A percentile compares a stretch with the other conserved stretches of the same genome.
Evolutionary conservation across 2,329 filamentous ascomycete genomes (phyloP).

Genomic region (Colletotrichum gloeosporioides): DNA sequence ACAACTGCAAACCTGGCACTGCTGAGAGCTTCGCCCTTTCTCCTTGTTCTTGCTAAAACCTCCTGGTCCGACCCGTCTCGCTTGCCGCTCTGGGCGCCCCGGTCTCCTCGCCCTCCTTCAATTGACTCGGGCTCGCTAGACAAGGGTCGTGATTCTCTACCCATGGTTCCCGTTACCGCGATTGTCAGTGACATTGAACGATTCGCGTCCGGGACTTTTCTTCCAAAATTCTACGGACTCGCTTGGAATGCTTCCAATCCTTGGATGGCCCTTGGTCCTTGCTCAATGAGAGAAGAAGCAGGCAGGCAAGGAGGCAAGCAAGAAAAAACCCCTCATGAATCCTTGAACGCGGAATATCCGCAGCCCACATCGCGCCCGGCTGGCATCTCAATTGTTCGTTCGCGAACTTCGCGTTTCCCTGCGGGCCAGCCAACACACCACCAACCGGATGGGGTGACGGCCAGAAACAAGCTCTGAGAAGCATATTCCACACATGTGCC

Average conservation of each 20-base stretch:
- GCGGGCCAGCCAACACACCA: neutral
- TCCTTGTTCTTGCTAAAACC: neutral
- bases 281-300: neutral
- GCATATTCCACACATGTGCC: neutral
- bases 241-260: neutral
- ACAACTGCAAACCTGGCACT: neutral
- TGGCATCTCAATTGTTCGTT: neutral
- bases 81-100: neutral
- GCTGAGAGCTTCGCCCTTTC: neutral
- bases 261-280: neutral
- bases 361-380: neutral
- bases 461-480: neutral
- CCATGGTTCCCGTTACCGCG: neutral
- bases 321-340: neutral
- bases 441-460: neutral
- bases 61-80: neutral
- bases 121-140: neutral
- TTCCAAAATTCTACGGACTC: neutral
- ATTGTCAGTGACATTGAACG: neutral
- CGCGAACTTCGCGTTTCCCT: neutral
- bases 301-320: neutral
- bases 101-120: neutral
- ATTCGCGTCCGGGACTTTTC: neutral
- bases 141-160: neutral
- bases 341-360: neutral